Conservation (phyloP, 306 rosid species). For the Hippophae rhamnoides region DNA sequence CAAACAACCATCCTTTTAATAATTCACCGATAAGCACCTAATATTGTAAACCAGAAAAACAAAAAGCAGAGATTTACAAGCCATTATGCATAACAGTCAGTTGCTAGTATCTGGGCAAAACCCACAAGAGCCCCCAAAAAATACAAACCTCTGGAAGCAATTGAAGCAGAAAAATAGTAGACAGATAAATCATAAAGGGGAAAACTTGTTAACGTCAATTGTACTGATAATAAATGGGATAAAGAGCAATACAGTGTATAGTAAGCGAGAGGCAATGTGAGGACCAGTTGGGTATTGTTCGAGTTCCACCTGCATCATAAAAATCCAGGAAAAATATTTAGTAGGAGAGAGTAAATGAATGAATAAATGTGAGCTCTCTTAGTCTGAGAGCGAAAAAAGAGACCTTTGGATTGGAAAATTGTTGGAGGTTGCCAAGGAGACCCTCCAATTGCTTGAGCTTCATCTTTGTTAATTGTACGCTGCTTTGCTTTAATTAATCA, state of each 20-base stretch:
- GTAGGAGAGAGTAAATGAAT: neutral
- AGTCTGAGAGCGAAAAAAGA: slow-evolving; percentile 8
- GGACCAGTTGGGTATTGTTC: slow-evolving; percentile 97
- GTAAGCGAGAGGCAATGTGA: slow-evolving; percentile 91
- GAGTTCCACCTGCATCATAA: slow-evolving; percentile 49
- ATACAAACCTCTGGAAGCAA: no score
- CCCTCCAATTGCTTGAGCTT: slow-evolving; percentile 88
- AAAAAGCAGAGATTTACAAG: no score
- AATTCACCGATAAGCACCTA: no score
- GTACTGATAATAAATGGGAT: neutral
- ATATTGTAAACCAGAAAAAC: no score
- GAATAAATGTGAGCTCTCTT: neutral
- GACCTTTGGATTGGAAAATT: slow-evolving; percentile 76
- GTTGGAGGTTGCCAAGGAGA: slow-evolving; percentile 58
- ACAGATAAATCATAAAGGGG: no score
- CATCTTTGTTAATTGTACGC: slow-evolving; percentile 26
- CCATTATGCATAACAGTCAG: no score
- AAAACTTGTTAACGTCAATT: no score
- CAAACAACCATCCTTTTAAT: no score
- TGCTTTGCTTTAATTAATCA: no score
- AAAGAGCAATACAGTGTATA: slow-evolving; percentile 43
- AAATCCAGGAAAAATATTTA: slow-evolving; percentile 3
- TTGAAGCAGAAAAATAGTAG: no score
- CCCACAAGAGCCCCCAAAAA: no score
- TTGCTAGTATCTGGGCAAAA: no score